These are phyloP conservation scores for Linderniella brevidens DNA, from an alignment of 257 asterid species.

Conservation along the genomic window DNA sequence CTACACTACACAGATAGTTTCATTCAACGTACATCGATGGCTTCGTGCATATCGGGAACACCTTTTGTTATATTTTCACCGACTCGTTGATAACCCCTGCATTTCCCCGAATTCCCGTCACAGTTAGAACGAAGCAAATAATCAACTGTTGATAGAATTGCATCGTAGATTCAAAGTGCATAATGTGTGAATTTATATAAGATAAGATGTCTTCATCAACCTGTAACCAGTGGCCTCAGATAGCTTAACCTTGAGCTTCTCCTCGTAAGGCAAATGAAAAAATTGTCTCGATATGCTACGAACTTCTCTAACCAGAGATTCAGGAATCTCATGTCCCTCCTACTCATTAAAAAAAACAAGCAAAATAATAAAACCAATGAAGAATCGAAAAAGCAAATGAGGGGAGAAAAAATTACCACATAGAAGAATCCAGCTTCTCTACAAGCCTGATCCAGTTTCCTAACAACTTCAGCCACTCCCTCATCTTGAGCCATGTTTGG, in stretches of 20 bases:
- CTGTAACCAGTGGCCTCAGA: conserved; percentile 76
- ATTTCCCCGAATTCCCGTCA: background rate
- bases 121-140: too few species aligned
- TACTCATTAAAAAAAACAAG: conserved; percentile 14
- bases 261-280: conserved; percentile 63
- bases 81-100: conserved; percentile 79
- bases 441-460: conserved; percentile 60
- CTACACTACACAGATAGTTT: too few species aligned
- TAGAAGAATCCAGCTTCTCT: conserved; percentile 56
- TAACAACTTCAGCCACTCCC: conserved; percentile 51
- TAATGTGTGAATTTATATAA: background rate
- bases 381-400: too few species aligned
- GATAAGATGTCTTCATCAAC: conserved; percentile 15
- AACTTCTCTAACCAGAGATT: conserved; percentile 39
- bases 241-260: conserved; percentile 61
- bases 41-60: conserved; percentile 81
- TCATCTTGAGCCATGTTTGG: conserved; percentile 40
- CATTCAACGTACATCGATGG: conserved; percentile 68
- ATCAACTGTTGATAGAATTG: background rate
- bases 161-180: background rate
- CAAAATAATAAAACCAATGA: background rate
- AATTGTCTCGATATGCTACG: conserved; percentile 39
- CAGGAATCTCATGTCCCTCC: conserved; percentile 87
- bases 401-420: conserved; percentile 22
- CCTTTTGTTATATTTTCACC: conserved; percentile 81